Conservation (phyloP, 495 filamentous ascomycete genomes). For the Penicillium paxilli region DNA sequence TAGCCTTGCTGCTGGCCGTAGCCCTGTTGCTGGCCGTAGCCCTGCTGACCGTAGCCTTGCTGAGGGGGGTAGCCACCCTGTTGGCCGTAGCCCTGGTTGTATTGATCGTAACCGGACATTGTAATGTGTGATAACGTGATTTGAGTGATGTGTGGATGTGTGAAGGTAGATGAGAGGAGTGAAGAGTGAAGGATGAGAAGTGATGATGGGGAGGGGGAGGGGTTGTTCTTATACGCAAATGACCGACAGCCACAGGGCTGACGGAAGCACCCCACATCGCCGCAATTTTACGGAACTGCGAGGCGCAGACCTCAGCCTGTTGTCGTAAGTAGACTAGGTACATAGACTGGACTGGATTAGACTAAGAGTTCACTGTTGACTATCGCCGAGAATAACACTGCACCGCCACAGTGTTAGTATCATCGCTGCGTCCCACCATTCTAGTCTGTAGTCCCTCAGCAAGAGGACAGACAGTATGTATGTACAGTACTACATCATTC, state of each 20-base stretch:
- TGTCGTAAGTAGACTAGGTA: too few species aligned
- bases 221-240: slow-evolving; percentile 25
- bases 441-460: too few species aligned
- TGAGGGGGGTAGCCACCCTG: slow-evolving; percentile 32
- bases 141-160: background rate
- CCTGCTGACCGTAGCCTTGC: slow-evolving; percentile 33
- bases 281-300: slow-evolving; percentile 19
- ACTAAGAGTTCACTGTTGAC: too few species aligned
- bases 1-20: slow-evolving; percentile 22
- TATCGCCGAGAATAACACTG: background rate
- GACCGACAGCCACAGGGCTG: slow-evolving; percentile 27
- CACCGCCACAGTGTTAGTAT: background rate
- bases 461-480: too few species aligned
- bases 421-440: background rate
- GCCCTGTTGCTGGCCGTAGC: slow-evolving; percentile 22
- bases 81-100: slow-evolving; percentile 39
- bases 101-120: slow-evolving; percentile 49
- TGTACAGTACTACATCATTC: too few species aligned
- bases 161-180: background rate
- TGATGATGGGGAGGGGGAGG: slow-evolving; percentile 12
- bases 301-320: slow-evolving; percentile 17
- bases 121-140: background rate
- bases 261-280: slow-evolving; percentile 25
- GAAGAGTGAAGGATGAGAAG: background rate
- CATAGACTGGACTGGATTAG: too few species aligned